Percentiles rank a stretch among this genome's conserved stretches.
Conservation (phyloP, 192 early-diverging fungal genomes). For the Linnemannia hyalina region DNA sequence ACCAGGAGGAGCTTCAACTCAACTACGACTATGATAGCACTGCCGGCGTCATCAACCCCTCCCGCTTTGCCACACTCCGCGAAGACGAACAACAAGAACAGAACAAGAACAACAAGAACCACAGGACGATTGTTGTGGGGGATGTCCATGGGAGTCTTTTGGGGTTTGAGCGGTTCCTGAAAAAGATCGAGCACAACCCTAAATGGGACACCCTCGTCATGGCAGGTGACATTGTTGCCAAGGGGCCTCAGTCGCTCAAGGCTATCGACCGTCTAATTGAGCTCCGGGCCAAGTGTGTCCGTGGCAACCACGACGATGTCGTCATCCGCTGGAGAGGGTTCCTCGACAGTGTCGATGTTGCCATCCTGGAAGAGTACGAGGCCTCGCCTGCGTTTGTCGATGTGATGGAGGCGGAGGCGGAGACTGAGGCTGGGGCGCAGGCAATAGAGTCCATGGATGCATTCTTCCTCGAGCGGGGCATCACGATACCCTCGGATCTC, state of each 20-base stretch:
- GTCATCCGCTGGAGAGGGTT: slow-evolving; percentile 71
- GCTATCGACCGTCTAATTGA: slow-evolving; percentile 67
- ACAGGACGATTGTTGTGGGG: slow-evolving; percentile 74
- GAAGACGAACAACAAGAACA: background rate
- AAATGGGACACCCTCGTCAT: slow-evolving; percentile 69
- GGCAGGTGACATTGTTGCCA: slow-evolving; percentile 76
- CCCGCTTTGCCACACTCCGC: background rate
- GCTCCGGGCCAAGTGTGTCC: slow-evolving; percentile 65
- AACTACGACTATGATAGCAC: background rate
- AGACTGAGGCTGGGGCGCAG: slow-evolving; percentile 8
- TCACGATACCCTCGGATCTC: slow-evolving; percentile 37
- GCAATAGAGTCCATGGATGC: background rate
- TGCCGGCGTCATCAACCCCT: background rate
- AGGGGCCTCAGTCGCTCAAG: slow-evolving; percentile 71
- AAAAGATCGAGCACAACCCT: slow-evolving; percentile 52
- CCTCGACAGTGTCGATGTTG: slow-evolving; percentile 53
- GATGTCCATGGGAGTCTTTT: slow-evolving; percentile 76
- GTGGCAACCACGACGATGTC: slow-evolving; percentile 84
- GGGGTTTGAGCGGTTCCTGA: slow-evolving; percentile 68
- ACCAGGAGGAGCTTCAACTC: slow-evolving; percentile 30
- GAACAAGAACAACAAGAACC: background rate
- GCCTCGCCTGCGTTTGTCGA: slow-evolving; percentile 6
- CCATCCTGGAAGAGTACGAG: slow-evolving; percentile 2
- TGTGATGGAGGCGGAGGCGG: background rate
- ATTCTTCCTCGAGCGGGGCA: slow-evolving; percentile 21